phyloP scores from a whole-genome alignment of 371 early-diverging fungal species.

The Vittaforma corneae region DNA sequence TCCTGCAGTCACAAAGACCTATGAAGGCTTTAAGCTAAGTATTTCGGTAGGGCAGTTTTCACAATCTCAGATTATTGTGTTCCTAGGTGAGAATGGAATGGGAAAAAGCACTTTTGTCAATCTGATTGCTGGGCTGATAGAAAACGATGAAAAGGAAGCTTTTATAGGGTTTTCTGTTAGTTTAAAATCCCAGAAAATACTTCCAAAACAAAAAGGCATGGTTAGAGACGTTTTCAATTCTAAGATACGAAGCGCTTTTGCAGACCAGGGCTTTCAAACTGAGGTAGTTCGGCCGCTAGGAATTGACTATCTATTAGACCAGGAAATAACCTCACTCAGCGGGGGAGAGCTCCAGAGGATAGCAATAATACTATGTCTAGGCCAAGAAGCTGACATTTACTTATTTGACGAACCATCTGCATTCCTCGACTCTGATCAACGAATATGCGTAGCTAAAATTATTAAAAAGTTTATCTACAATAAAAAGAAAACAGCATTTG shows the following conservation, averaged over 20 bases:
- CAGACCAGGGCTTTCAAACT: slow-evolving; percentile 86
- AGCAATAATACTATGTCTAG: slow-evolving; percentile 82
- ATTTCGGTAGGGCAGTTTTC: slow-evolving; percentile 77
- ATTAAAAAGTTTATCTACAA: slow-evolving; percentile 93
- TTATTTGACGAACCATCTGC: slow-evolving; percentile 97
- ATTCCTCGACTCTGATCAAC: slow-evolving; percentile 97
- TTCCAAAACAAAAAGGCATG: slow-evolving; percentile 78
- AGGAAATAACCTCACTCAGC: slow-evolving; percentile 73
- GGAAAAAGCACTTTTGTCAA: slow-evolving; percentile 95
- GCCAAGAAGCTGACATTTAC: slow-evolving; percentile 90
- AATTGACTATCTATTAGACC: slow-evolving; percentile 82
- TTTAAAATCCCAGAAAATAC: slow-evolving; percentile 96
- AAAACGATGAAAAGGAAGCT: slow-evolving; percentile 65
- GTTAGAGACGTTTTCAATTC: slow-evolving; percentile 84
- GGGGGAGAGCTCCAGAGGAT: slow-evolving; percentile 99
- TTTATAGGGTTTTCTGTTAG: slow-evolving; percentile 69
- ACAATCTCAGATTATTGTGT: slow-evolving; percentile 92
- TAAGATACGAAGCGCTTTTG: slow-evolving; percentile 76
- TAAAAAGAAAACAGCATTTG: slow-evolving; percentile 89
- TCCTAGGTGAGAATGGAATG: slow-evolving; percentile 98
- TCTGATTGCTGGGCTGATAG: slow-evolving; percentile 76
- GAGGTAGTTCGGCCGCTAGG: slow-evolving; percentile 90
- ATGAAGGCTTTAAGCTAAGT: slow-evolving; percentile 70
- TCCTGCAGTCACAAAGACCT: slow-evolving; percentile 21
- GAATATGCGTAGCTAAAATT: slow-evolving; percentile 94